These are phyloP conservation scores for Elaeagnus macrophylla DNA, from an alignment of 306 rosid genomes.

Conservation along the genomic window DNA sequence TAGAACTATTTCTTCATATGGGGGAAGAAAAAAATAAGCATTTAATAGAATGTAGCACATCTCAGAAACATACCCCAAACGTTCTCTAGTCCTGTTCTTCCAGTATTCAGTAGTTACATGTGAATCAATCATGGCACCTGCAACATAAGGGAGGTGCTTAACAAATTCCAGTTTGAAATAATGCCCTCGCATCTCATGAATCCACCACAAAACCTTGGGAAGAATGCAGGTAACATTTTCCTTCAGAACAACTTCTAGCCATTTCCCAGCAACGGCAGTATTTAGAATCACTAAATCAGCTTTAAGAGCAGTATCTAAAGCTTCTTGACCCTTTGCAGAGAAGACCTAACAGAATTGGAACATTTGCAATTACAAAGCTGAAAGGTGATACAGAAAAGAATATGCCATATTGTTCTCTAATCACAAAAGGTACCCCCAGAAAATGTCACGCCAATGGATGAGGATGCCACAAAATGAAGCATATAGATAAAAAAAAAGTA, in stretches of 20 bases:
- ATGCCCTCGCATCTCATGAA: conserved; percentile 98
- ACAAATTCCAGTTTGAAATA: conserved; percentile 94
- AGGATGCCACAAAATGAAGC: not conserved
- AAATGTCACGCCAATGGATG: not conserved
- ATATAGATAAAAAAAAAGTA: too few species aligned
- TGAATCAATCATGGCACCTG: conserved; percentile 98
- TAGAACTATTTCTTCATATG: too few species aligned
- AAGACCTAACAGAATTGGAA: conserved; percentile 39
- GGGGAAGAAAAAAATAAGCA: too few species aligned
- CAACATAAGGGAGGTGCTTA: conserved; percentile 98
- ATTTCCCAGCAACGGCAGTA: conserved; percentile 97
- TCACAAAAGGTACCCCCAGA: not conserved
- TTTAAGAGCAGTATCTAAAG: conserved; percentile 64
- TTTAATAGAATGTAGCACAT: not conserved
- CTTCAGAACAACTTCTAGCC: conserved; percentile 83
- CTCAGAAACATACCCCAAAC: conserved; percentile 45
- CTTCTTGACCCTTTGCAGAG: conserved; percentile 67
- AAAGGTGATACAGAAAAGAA: not conserved
- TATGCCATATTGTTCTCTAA: not conserved
- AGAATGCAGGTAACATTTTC: conserved; percentile 63
- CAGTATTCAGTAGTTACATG: conserved; percentile 82
- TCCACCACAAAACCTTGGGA: conserved; percentile 99
- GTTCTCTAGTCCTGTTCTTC: conserved; percentile 77
- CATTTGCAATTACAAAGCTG: conserved; percentile 17
- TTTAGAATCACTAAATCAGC: conserved; percentile 81